Evolutionary conservation across 169 alveolate species (phyloP).

Genomic region (Plasmodium gonderi): DNA sequence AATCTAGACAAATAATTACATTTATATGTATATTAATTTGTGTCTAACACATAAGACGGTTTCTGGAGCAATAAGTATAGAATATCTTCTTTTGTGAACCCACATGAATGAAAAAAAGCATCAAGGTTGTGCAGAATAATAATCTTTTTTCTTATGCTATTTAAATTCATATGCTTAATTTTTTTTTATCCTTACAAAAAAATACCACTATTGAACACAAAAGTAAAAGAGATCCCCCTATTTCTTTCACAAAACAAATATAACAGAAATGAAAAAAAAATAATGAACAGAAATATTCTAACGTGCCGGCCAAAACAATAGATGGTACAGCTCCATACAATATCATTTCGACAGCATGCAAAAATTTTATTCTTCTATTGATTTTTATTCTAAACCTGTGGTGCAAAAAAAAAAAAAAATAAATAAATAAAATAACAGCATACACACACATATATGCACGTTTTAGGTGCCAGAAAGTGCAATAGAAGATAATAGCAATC

Average conservation of each 20-base stretch:
- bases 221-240: not conserved
- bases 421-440: not conserved
- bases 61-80: no score
- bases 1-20: no score
- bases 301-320: constrained; percentile 17
- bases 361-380: constrained; percentile 9
- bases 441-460: not conserved
- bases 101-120: not conserved
- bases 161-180: not conserved
- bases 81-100: no score
- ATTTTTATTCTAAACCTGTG: constrained; percentile 45
- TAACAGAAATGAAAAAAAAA: constrained; percentile 36
- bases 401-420: constrained; percentile 14
- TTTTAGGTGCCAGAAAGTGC: not conserved
- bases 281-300: constrained; percentile 48
- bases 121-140: not conserved
- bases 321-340: constrained; percentile 57
- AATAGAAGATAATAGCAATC: not conserved
- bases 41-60: no score
- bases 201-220: constrained; percentile 31
- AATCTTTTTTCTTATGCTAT: not conserved
- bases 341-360: constrained; percentile 55
- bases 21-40: no score
- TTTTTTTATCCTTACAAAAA: constrained; percentile 49
- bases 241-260: constrained; percentile 38